Evolutionary conservation across 2,329 filamentous ascomycete species (phyloP).

Genomic region (Beauveria medogensis): DNA sequence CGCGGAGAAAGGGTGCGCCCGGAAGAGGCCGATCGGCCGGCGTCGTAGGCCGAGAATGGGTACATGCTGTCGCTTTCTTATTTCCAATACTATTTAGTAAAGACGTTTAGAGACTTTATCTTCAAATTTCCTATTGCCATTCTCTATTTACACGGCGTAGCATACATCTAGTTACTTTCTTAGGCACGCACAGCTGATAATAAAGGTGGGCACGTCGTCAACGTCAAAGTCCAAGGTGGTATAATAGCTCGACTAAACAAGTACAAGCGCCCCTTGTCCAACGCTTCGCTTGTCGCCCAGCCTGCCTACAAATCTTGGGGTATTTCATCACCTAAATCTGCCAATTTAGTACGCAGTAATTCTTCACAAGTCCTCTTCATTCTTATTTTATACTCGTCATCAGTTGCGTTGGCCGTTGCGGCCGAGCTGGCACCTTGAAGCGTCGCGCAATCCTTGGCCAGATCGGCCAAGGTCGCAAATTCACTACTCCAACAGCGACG

Average conservation of each 20-base stretch:
- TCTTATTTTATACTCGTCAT: neutral
- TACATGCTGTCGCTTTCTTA: neutral
- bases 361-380: neutral
- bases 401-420: neutral
- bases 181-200: no score
- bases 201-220: no score
- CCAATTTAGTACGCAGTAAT: neutral
- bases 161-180: no score
- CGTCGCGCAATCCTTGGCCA: neutral
- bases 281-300: neutral
- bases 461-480: constrained; percentile 5
- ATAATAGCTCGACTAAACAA: neutral
- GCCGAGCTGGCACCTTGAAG: neutral
- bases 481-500: constrained; percentile 1
- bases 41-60: neutral
- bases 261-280: neutral
- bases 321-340: neutral
- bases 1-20: neutral
- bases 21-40: neutral
- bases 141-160: no score
- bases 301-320: neutral
- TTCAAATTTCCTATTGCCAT: no score
- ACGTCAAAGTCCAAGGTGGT: no score
- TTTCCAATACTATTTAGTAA: no score
- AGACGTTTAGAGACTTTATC: no score